Conservation (phyloP, 192 early-diverging fungal species). For the Dispira simplex region DNA sequence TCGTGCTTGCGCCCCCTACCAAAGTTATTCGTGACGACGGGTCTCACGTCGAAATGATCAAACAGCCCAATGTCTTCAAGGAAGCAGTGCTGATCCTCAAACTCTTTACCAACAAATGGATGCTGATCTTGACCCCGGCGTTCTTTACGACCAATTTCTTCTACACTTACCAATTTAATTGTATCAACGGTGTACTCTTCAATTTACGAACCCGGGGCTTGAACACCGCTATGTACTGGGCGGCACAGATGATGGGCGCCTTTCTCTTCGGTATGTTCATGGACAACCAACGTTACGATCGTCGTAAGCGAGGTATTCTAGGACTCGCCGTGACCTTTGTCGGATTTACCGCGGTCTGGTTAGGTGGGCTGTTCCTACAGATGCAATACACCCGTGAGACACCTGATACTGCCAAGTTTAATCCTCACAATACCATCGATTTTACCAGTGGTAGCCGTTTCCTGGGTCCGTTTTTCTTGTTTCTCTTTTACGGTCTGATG, state of each 20-base stretch:
- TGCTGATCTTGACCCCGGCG: constrained; percentile 51
- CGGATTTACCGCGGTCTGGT: constrained; percentile 43
- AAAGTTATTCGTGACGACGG: constrained; percentile 56
- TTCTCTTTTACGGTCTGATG: constrained; percentile 55
- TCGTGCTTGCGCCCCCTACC: constrained; percentile 35
- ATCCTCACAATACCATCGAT: constrained; percentile 25
- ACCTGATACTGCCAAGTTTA: constrained; percentile 1
- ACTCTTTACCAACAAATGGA: constrained; percentile 45
- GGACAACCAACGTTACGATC: constrained; percentile 34
- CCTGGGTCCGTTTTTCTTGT: constrained; percentile 46
- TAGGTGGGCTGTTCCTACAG: constrained; percentile 45
- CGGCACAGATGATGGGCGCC: constrained; percentile 54
- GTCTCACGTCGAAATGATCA: constrained; percentile 41
- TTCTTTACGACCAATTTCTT: constrained; percentile 65
- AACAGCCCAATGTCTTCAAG: constrained; percentile 47
- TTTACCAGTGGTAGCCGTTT: constrained; percentile 29
- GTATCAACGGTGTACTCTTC: constrained; percentile 47
- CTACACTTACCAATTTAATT: constrained; percentile 57
- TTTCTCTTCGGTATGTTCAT: constrained; percentile 46
- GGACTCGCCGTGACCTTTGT: constrained; percentile 31
- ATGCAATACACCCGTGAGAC: constrained; percentile 25
- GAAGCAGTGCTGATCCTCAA: constrained; percentile 33
- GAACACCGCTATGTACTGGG: constrained; percentile 66
- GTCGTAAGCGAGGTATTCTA: constrained; percentile 44
- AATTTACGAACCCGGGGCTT: constrained; percentile 50